These are phyloP conservation scores for Wickerhamomyces chambardii DNA, from an alignment of 805 yeast genomes.

Conservation along the genomic window DNA sequence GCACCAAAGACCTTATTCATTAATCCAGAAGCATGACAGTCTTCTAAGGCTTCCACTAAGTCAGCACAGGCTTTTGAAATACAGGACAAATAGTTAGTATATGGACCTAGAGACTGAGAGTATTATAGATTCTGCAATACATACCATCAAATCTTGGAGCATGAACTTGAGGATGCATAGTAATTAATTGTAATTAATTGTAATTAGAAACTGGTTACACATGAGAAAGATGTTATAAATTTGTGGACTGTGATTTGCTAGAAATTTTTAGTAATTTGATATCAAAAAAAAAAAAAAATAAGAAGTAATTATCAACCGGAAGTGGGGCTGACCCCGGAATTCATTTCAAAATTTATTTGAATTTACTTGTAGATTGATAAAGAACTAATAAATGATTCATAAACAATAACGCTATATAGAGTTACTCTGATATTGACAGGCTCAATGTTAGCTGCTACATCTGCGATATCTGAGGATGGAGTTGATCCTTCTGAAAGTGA, in stretches of 20 bases:
- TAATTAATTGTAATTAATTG: neutral
- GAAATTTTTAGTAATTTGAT: too few relatives aligned
- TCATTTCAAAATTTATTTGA: too few relatives aligned
- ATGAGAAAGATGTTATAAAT: too few relatives aligned
- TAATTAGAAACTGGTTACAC: too few relatives aligned
- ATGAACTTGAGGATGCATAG: slow-evolving; percentile 48
- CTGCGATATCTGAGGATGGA: neutral
- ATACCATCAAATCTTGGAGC: slow-evolving; percentile 37
- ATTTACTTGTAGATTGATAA: too few relatives aligned
- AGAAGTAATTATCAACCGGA: too few relatives aligned
- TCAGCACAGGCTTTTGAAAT: slow-evolving; percentile 56
- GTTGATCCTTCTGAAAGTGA: neutral
- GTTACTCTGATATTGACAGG: too few relatives aligned
- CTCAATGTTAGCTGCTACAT: neutral
- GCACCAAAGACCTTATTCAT: slow-evolving; percentile 66
- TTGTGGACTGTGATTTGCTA: too few relatives aligned
- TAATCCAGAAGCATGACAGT: slow-evolving; percentile 72
- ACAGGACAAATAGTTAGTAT: neutral
- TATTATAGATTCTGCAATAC: slow-evolving; percentile 5
- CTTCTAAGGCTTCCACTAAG: slow-evolving; percentile 79
- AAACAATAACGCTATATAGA: too few relatives aligned
- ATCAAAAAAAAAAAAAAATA: too few relatives aligned
- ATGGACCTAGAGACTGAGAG: neutral
- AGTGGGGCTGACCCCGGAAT: too few relatives aligned
- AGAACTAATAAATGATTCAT: too few relatives aligned